Conservation (phyloP, 139 green algal genomes). For the Micractinium sp. region DNA sequence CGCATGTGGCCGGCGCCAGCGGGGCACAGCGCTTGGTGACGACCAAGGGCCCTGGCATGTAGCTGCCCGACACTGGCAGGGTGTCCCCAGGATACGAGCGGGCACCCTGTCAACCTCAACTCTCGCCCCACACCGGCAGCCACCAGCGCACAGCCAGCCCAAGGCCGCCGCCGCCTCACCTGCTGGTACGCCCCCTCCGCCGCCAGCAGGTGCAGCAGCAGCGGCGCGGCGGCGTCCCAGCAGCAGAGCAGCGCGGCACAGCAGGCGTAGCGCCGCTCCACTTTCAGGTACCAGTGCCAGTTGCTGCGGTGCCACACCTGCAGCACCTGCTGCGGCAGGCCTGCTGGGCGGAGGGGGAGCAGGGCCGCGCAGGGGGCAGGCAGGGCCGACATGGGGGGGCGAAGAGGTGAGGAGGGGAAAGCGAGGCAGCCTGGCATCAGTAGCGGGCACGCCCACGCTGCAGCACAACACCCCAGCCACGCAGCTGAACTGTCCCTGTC, state of each 20-base stretch:
- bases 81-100: too few species aligned
- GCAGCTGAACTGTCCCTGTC: too few species aligned
- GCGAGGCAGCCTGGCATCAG: background rate
- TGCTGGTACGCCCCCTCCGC: constrained; percentile 35
- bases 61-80: background rate
- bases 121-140: background rate
- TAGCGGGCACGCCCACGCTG: background rate
- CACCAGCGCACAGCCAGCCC: background rate
- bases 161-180: background rate
- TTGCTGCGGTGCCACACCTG: constrained; percentile 95
- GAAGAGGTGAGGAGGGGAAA: background rate
- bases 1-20: background rate
- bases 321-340: constrained; percentile 30
- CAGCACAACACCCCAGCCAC: background rate
- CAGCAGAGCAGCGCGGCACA: constrained; percentile 8
- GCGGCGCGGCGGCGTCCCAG: constrained; percentile 20
- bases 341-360: background rate
- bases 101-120: too few species aligned
- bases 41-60: background rate
- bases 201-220: constrained; percentile 55
- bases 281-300: constrained; percentile 97
- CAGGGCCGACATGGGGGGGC: too few species aligned
- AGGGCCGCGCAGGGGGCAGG: background rate
- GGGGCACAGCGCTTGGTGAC: too few species aligned
- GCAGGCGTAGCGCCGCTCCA: constrained; percentile 57